Base-by-base conservation (phyloP, 2,329 filamentous ascomycete species). In the Pezicula radicicola region DNA sequence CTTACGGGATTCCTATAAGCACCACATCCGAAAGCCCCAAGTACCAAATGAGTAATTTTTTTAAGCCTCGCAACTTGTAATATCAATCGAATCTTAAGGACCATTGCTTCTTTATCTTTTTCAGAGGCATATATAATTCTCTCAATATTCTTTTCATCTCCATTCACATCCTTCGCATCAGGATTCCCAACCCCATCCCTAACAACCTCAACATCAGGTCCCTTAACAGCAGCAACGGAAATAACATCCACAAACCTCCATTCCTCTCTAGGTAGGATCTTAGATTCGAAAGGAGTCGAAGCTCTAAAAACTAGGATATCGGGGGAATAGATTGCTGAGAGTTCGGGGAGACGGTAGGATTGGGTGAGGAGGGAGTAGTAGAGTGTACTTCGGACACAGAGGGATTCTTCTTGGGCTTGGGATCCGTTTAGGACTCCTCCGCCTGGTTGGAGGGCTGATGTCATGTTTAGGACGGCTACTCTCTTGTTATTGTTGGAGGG, bases 11-110 rank as follows among this genome's bases (percentile, higher is more conserved):
- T 87, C 0, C 59, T 60, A 64, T 87, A 88, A 0, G 79, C 84
- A 3, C 86, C 87, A 59, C 86, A 90, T 0, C 87, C 87, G 46
- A 90, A 63, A 0, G 87, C 85, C 0, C 87, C 86, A 1, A 91
- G 72, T 5, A 90, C 80, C 8, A 90, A 67, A 42, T 75, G 69
- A 66, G 81, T 82, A 37, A 80, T 57, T 0, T 75, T 68, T n/a
- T 78, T 72, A 53, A 82, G 78, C 2, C 58, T 60, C 0, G 63
- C 55, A 41, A 72, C 55, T 6, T 68, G 67, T 54, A 78, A 84
- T 1, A 64, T 54, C 49, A 57, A 41, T 18, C 54, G 43, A 18
- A 69, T 62, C 8, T 66, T 56, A 27, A 59, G 61, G n/a, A 65
- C 61, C 12, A 65, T 63, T 4, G 56, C 52, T 8, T 59, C 62